A percentile compares a stretch with the other conserved stretches of the same genome.
phyloP scores from a whole-genome alignment of 2,329 filamentous ascomycete species.

The Hypoxylon sp. region DNA sequence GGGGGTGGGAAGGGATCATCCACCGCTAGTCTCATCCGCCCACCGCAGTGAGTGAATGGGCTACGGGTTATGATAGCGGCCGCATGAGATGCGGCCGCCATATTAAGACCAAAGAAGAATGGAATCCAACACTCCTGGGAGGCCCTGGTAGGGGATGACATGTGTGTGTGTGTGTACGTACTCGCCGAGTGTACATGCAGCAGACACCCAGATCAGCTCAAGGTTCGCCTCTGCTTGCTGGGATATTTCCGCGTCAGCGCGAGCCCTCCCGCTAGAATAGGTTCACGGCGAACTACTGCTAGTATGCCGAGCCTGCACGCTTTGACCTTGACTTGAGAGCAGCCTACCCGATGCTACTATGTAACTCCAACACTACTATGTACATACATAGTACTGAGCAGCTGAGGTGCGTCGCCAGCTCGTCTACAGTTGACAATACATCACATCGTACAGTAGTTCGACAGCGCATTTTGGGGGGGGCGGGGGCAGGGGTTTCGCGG shows the following conservation, averaged over 20 bases:
- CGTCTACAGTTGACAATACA: too few relatives aligned
- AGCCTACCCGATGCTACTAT: too few relatives aligned
- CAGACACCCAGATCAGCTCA: constrained; percentile 4
- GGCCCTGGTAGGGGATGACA: constrained; percentile 23
- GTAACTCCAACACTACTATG: too few relatives aligned
- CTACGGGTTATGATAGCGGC: constrained; percentile 27
- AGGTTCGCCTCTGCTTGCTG: constrained; percentile 11
- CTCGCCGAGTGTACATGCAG: too few relatives aligned
- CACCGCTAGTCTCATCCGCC: constrained; percentile 32
- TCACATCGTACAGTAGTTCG: too few relatives aligned
- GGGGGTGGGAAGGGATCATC: constrained; percentile 16
- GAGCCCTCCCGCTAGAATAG: constrained; percentile 16
- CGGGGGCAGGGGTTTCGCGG: constrained; percentile 17
- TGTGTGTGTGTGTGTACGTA: constrained; percentile 6
- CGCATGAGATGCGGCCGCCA: constrained; percentile 27
- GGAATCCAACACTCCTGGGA: constrained; percentile 20
- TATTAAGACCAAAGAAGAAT: constrained; percentile 21
- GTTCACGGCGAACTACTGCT: constrained; percentile 20
- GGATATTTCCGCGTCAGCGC: not conserved
- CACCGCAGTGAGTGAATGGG: constrained; percentile 6
- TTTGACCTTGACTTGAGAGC: constrained; percentile 29
- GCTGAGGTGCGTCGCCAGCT: too few relatives aligned
- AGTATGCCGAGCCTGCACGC: constrained; percentile 32
- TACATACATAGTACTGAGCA: too few relatives aligned
- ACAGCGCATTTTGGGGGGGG: too few relatives aligned